Base-by-base conservation (phyloP, 345 rosid species). In the Rhizophora mangle region DNA sequence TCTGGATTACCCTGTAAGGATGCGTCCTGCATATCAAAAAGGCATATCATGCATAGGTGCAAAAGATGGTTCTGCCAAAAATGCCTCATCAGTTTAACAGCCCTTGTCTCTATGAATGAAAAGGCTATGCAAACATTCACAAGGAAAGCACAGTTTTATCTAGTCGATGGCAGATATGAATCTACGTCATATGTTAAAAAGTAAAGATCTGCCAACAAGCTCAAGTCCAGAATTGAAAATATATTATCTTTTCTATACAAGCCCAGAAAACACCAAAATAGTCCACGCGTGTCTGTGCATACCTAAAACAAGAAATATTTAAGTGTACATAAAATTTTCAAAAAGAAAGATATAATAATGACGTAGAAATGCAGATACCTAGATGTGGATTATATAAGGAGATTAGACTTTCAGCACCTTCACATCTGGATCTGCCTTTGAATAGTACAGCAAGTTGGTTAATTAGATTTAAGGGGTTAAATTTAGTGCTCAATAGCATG, bases 1-100 rank as follows among this genome's bases (percentile, higher is more conserved):
- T 80, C 87, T 34, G 97, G 97, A 82, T 81, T 78, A 24, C 97
- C 98, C 77, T 91, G 90, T 71, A 94, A 78, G n/a, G 97, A 86
- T 66, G 98, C 98, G 65, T 94, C 97, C 96, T 94, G 87, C 71
- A 69, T 2, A 47, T 22, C 2, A 56, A 73, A 46, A 54, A 60
- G 22, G 49, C 67, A 67, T 53, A 16, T 6, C 21, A 57, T 52
- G 62, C 58, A 63, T 71, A 43, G 29, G 49, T 67, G 39, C 27
- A 60, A 72, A 64, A 62, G 53, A 54, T 49, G 6, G 43, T 56
- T 22, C 29, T 1, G 6, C 18, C 11, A 6, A 56, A 24, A 56
- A 21, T 24, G 31, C 16, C 29, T 16, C 30, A 56, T 16, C 16
- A 11, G 4, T 56, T 56, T 24, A 21, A 56, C 24, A 21, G 60